Evolutionary conservation across 164 flowering plant species (phyloP).

Genomic region (Brasenia schreberi): DNA sequence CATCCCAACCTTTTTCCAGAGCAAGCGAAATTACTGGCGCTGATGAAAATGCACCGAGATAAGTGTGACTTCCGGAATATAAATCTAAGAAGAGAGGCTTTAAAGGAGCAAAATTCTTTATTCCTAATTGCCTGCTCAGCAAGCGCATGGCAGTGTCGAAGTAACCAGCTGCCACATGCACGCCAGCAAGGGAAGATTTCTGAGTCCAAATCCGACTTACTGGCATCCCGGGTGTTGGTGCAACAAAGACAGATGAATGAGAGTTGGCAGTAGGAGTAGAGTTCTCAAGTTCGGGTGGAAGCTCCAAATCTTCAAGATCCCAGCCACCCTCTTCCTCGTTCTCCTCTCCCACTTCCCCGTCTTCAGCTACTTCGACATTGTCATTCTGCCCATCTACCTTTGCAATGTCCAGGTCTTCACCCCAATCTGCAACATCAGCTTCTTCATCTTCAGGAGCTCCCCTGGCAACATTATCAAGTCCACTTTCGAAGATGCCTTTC

Average conservation of each 20-base stretch:
- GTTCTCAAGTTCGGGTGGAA: constrained; percentile 21
- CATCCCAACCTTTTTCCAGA: constrained; percentile 25
- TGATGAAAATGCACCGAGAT: constrained; percentile 16
- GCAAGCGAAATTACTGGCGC: constrained; percentile 24
- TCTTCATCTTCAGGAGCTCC: constrained; percentile 18
- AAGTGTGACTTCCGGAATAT: constrained; percentile 20
- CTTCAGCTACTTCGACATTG: constrained; percentile 12
- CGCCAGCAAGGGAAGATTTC: constrained; percentile 29
- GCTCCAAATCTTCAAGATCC: constrained; percentile 26
- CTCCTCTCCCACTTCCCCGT: constrained; percentile 16
- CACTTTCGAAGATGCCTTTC: constrained; percentile 32
- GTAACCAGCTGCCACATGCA: constrained; percentile 29
- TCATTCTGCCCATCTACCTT: constrained; percentile 14
- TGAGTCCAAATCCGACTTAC: constrained; percentile 32
- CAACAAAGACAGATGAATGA: constrained; percentile 15
- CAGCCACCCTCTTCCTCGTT: constrained; percentile 24
- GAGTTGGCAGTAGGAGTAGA: constrained; percentile 2
- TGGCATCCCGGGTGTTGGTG: constrained; percentile 28
- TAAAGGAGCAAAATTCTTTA: constrained; percentile 23
- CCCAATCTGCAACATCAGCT: constrained; percentile 23
- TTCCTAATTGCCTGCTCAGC: constrained; percentile 26
- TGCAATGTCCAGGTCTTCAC: constrained; percentile 21
- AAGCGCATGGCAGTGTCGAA: constrained; percentile 34
- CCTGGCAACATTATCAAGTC: constrained; percentile 18
- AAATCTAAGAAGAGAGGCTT: constrained; percentile 24